Evolutionary conservation across 2,329 filamentous ascomycete species (phyloP), one percentile per base, ranked within the genome.

Genomic region (Arthrobotrys pseudoclavata): DNA sequence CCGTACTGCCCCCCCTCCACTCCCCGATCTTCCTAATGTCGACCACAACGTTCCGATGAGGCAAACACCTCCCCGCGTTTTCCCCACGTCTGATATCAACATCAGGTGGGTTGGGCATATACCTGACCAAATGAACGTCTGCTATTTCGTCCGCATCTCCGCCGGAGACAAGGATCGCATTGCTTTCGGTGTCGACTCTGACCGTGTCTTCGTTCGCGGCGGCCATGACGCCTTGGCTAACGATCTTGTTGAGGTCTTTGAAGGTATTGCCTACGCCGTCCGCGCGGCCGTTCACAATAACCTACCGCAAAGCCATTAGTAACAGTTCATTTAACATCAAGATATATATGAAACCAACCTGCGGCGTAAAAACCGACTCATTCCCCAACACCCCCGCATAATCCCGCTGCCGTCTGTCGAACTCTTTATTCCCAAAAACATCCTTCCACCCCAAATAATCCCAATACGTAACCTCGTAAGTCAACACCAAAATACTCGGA

Each of bases 21-120:
- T 84, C 82, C 4, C 83, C 83, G 71, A 83, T 80, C 80, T 83
- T 84, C 60, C 79, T 79, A 6, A 84, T 67, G 24, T 81, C 81
- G 34, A 80, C 81, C 0, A 84, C 83, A 0, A 82, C 71, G 64
- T 84, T 83, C 34, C 80, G 80, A 62, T 84, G 82, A 29, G 80
- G 69, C 13, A 84, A 69, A 63, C 83, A 84, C 79, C 83, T 83
- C 26, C 83, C 82, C 80, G 83, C 84, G 79, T 84, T 84, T 2
- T 82, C 81, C 0, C 83, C 83, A 53, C 82, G 82, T 10, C 81
- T 80, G 34, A 84, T 80, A 69, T 84, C 83, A 40, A 84, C 78
- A 7, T 69, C 80, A 42, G 82, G 79, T 13, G 80, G 80, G 7
- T 79, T 80, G 10, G 80, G 76, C 45, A 81, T 81, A 76, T 83